phyloP scores from a whole-genome alignment of 176 grass and related monocot species.

The Oryza glaberrima region DNA sequence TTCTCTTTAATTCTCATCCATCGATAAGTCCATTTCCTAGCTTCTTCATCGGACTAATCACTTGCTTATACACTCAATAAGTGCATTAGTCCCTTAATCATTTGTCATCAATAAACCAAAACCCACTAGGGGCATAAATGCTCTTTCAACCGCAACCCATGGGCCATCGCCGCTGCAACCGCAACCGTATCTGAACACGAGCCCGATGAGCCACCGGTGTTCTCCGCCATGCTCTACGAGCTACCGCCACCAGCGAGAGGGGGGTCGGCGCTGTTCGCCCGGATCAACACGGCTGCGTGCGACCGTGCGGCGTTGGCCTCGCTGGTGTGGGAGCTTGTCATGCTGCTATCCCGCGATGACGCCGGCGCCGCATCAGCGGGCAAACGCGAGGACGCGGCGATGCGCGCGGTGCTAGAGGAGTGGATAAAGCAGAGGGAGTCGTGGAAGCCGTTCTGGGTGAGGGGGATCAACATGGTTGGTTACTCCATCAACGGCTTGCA shows the following conservation, averaged over 20 bases:
- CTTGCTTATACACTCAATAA: too few species aligned
- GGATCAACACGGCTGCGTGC: conserved; percentile 64
- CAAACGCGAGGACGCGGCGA: conserved; percentile 19
- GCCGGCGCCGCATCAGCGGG: neutral
- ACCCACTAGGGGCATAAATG: too few species aligned
- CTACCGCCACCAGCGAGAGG: neutral
- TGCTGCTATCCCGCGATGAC: conserved; percentile 19
- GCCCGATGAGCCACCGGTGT: conserved; percentile 33
- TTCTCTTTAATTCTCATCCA: too few species aligned
- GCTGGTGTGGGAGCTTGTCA: conserved; percentile 49
- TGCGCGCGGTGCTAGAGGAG: conserved; percentile 56
- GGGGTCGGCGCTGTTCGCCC: conserved; percentile 44
- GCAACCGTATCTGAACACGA: neutral
- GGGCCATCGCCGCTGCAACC: conserved; percentile 14
- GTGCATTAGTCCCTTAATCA: too few species aligned
- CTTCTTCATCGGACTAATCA: too few species aligned
- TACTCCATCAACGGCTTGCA: conserved; percentile 74
- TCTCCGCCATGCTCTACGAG: conserved; percentile 60
- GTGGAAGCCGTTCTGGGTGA: conserved; percentile 71
- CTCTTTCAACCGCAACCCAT: conserved; percentile 58
- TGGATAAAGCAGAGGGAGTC: conserved; percentile 62
- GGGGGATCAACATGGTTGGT: conserved; percentile 67
- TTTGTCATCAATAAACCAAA: too few species aligned
- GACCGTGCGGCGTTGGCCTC: conserved; percentile 45
- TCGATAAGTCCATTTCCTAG: too few species aligned